Conservation (phyloP, 225 moss, liverwort and hornwort genomes). For the Straminergon stramineum region DNA sequence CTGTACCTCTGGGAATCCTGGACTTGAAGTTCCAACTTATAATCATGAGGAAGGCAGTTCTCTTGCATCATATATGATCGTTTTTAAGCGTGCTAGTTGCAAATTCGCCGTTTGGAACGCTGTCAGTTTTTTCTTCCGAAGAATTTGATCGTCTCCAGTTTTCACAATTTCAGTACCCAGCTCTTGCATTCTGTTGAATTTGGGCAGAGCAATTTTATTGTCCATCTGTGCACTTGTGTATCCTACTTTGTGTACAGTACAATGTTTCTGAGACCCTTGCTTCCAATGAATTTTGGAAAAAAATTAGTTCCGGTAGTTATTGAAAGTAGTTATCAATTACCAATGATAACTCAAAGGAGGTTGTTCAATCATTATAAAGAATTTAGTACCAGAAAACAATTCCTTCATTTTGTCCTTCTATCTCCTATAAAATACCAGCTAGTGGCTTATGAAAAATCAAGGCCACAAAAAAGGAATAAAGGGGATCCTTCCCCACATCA, state of each 20-base stretch:
- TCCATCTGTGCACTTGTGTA: neutral
- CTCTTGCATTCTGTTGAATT: neutral
- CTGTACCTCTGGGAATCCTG: neutral
- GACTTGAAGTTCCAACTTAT: neutral
- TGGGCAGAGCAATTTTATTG: neutral
- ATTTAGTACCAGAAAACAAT: accelerated
- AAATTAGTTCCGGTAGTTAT: accelerated
- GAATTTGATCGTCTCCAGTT: neutral
- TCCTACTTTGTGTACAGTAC: neutral
- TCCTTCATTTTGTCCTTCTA: neutral
- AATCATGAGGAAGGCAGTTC: neutral
- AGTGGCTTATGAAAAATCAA: neutral
- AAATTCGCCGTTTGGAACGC: neutral
- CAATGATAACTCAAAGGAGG: neutral
- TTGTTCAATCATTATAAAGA: neutral
- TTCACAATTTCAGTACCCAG: neutral
- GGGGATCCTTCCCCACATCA: accelerated
- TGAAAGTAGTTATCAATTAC: neutral
- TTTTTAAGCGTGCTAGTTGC: too few species aligned
- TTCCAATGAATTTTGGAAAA: neutral
- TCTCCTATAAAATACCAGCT: neutral
- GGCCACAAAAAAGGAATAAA: neutral
- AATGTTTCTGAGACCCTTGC: neutral
- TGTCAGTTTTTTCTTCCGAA: neutral
- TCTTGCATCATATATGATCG: neutral